phyloP scores from a whole-genome alignment of 768 basidiomycete genomes.

The Flagelloscypha sp. region DNA sequence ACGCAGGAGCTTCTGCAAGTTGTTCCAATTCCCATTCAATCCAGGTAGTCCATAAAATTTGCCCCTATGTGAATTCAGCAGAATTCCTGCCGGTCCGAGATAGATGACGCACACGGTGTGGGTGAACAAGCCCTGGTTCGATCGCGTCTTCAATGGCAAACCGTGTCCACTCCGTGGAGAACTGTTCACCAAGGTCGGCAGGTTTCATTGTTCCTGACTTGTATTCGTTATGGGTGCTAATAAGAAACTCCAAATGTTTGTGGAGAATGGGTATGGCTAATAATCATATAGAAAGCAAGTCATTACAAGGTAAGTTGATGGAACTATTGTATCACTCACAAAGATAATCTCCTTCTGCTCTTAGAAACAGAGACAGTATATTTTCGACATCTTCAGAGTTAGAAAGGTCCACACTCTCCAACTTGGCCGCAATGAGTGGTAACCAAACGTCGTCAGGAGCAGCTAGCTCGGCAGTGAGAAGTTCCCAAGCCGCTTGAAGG shows the following conservation, averaged over 20 bases:
- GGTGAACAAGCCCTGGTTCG: slow-evolving; percentile 47
- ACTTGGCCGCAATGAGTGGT: slow-evolving; percentile 53
- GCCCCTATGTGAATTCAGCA: slow-evolving; percentile 51
- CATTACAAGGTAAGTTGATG: slow-evolving; percentile 4
- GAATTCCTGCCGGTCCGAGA: too few species aligned
- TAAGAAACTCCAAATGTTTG: slow-evolving; percentile 60
- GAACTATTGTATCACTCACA: slow-evolving; percentile 43
- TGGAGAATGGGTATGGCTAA: slow-evolving; percentile 70
- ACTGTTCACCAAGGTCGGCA: slow-evolving; percentile 46
- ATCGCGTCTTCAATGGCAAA: slow-evolving; percentile 46
- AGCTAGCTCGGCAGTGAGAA: slow-evolving; percentile 54
- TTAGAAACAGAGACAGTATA: slow-evolving; percentile 51
- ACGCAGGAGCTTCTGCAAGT: slow-evolving; percentile 38
- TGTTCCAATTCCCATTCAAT: slow-evolving; percentile 68
- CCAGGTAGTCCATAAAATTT: slow-evolving; percentile 61
- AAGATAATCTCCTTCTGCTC: slow-evolving; percentile 69
- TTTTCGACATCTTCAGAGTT: slow-evolving; percentile 43
- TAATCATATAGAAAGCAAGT: slow-evolving; percentile 13
- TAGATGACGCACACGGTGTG: neutral
- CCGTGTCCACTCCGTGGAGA: slow-evolving; percentile 57
- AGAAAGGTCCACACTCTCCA: slow-evolving; percentile 41
- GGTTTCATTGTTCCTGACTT: slow-evolving; percentile 32
- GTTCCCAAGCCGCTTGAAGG: slow-evolving; percentile 52
- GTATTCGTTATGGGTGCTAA: slow-evolving; percentile 33
- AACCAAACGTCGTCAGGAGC: slow-evolving; percentile 68